Base-by-base conservation (phyloP, 2,329 filamentous ascomycete species). In the Botrytis byssoidea region DNA sequence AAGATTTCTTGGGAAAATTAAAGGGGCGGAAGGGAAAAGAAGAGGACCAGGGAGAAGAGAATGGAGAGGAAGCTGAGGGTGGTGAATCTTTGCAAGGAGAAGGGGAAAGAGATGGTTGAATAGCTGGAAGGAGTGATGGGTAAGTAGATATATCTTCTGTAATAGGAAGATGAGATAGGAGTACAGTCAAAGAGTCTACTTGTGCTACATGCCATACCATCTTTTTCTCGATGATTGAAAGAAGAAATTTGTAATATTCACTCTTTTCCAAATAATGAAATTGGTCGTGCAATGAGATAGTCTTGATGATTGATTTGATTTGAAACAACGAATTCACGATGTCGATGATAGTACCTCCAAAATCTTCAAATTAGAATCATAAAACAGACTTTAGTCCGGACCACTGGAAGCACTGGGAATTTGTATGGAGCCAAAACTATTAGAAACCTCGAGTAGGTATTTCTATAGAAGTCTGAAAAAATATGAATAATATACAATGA, bases 1-100 rank as follows among this genome's bases (percentile, higher is more conserved):
- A 51, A 51, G 22, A 51, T n/a, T n/a, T 51, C 0, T 51, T n/a
- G 10, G 9, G 22, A 4, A 51, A 8, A 29, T 1, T 29, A 2
- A 5, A 29, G 14, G 3, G 0, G 25, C 14, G 12, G 12, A 5
- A 55, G 7, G 6, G 14, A 5, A 14, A 2, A 7, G 5, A 29
- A 16, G 25, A 55, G 5, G 25, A 2, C 4, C 46, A n/a, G 25
- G 48, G 25, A n/a, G 12, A 16, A n/a, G 25, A 2, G 48, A 16
- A 16, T 14, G 48, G 14, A 14, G 25, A 29, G 14, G n/a, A 55
- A 18, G 25, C 25, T 55, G 25, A 6, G 2, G 16, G 51, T 18
- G 51, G 3, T 55, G 14, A 8, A 29, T 16, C 16, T 29, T 16
- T 7, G 12, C 0, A n/a, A 18, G 3, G 5, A 14, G 51, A 55